phyloP scores from a whole-genome alignment of 2,329 filamentous ascomycete species.

The Pseudogymnoascus sp. region DNA sequence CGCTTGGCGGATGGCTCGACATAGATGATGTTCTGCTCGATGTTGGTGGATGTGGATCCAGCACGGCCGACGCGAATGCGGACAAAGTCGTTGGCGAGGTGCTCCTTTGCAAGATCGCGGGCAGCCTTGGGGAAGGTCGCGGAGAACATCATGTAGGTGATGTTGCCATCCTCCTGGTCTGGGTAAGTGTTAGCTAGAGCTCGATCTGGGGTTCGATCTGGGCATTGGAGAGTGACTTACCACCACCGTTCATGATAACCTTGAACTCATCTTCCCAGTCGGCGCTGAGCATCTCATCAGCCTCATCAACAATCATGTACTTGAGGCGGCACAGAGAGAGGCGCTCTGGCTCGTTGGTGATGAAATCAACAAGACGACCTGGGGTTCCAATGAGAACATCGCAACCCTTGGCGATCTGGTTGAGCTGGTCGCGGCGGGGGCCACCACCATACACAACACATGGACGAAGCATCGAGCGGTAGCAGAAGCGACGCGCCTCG shows the following conservation, averaged over 20 bases:
- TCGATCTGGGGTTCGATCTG: not conserved
- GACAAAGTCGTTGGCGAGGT: constrained; percentile 65
- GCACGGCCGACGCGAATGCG: constrained; percentile 81
- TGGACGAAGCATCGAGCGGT: constrained; percentile 88
- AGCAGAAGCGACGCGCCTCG: constrained; percentile 85
- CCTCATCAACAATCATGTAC: constrained; percentile 83
- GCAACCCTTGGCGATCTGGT: constrained; percentile 72
- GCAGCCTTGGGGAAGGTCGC: constrained; percentile 83
- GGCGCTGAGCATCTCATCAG: constrained; percentile 77
- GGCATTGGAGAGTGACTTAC: constrained; percentile 44
- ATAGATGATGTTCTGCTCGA: constrained; percentile 66
- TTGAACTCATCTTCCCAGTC: constrained; percentile 73
- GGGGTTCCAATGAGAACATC: constrained; percentile 85
- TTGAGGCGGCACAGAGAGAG: constrained; percentile 69
- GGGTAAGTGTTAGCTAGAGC: constrained; percentile 27
- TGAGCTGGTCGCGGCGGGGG: constrained; percentile 58
- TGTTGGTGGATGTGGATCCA: constrained; percentile 74
- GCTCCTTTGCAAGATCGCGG: constrained; percentile 66
- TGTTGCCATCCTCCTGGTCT: constrained; percentile 65
- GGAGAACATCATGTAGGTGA: constrained; percentile 77
- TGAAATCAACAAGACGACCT: constrained; percentile 78
- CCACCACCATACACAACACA: constrained; percentile 83
- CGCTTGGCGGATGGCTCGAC: constrained; percentile 61
- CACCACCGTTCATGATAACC: constrained; percentile 70
- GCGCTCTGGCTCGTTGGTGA: constrained; percentile 53